Conservation (phyloP, 2,329 filamentous ascomycete genomes). For the Fusarium musae region DNA sequence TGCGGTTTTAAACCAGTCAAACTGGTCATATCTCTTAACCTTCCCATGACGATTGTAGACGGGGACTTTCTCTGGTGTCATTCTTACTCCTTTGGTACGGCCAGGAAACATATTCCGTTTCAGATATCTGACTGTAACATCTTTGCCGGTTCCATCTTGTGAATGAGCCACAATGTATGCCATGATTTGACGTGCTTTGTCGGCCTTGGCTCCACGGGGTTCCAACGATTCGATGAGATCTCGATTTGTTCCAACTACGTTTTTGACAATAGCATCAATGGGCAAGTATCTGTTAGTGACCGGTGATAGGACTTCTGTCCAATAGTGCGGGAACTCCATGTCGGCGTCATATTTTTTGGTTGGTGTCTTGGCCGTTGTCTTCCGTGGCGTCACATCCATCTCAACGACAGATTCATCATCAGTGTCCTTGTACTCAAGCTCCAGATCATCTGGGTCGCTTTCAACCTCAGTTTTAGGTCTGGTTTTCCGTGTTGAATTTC, state of each 20-base stretch:
- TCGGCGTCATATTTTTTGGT: constrained; percentile 75
- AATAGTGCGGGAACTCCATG: constrained; percentile 87
- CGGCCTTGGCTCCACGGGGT: constrained; percentile 83
- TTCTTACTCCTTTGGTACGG: constrained; percentile 85
- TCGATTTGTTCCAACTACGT: constrained; percentile 74
- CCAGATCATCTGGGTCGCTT: constrained; percentile 60
- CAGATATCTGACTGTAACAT: constrained; percentile 92
- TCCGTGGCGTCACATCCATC: constrained; percentile 57
- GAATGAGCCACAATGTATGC: constrained; percentile 89
- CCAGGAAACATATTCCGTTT: constrained; percentile 85
- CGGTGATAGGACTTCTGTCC: constrained; percentile 89
- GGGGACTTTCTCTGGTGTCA: constrained; percentile 82
- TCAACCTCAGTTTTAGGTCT: constrained; percentile 20
- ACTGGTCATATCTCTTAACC: constrained; percentile 78
- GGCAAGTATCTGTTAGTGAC: constrained; percentile 81
- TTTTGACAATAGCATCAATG: constrained; percentile 79
- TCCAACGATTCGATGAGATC: constrained; percentile 82
- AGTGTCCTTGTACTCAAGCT: constrained; percentile 57
- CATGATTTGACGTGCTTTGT: constrained; percentile 88
- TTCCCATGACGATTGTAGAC: constrained; percentile 83
- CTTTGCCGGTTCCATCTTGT: constrained; percentile 88
- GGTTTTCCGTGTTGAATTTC: constrained; percentile 22
- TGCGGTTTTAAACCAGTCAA: constrained; percentile 88
- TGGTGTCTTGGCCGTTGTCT: constrained; percentile 50
- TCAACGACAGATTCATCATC: constrained; percentile 71